A percentile compares a stretch with the other conserved stretches of the same genome.
Conservation (phyloP, 192 early-diverging fungal species). For the Coemansia nantahalensis region DNA sequence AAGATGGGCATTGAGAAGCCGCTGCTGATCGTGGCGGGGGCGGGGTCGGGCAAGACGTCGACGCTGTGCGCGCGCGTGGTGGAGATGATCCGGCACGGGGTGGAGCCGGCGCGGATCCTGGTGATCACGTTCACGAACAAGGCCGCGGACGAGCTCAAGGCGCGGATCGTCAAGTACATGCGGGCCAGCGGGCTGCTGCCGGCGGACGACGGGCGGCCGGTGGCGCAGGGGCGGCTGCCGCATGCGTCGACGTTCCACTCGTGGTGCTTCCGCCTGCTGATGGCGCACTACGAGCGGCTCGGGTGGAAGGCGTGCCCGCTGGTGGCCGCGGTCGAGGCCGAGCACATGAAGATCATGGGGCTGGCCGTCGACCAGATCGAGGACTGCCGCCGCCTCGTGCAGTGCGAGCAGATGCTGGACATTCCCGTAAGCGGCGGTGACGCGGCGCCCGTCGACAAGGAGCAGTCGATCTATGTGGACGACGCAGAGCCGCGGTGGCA, state of each 20-base stretch:
- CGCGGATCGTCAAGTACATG: constrained; percentile 31
- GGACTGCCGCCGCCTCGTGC: constrained; percentile 28
- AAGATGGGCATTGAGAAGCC: constrained; percentile 40
- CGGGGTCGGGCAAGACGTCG: constrained; percentile 49
- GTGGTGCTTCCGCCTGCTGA: constrained; percentile 42
- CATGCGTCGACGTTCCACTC: constrained; percentile 48
- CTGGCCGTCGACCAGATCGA: constrained; percentile 26
- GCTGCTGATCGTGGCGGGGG: constrained; percentile 45
- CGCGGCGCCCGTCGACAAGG: too few species aligned
- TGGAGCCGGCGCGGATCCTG: constrained; percentile 17
- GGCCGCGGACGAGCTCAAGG: constrained; percentile 45
- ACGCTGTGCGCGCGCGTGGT: constrained; percentile 48
- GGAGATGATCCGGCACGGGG: constrained; percentile 40
- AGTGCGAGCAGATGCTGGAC: constrained; percentile 40
- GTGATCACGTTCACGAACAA: constrained; percentile 57
- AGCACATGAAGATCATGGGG: constrained; percentile 20
- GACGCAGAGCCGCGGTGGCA: constrained; percentile 22
- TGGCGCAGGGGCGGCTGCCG: constrained; percentile 9
- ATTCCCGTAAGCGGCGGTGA: too few species aligned
- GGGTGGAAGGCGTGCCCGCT: constrained; percentile 18
- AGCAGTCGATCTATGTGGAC: constrained; percentile 11
- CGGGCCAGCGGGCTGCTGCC: not conserved
- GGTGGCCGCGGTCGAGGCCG: constrained; percentile 33
- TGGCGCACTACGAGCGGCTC: constrained; percentile 12
- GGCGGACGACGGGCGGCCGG: not conserved